Conservation (phyloP, 2,329 filamentous ascomycete genomes). For the Ophiosphaerella korrae region DNA sequence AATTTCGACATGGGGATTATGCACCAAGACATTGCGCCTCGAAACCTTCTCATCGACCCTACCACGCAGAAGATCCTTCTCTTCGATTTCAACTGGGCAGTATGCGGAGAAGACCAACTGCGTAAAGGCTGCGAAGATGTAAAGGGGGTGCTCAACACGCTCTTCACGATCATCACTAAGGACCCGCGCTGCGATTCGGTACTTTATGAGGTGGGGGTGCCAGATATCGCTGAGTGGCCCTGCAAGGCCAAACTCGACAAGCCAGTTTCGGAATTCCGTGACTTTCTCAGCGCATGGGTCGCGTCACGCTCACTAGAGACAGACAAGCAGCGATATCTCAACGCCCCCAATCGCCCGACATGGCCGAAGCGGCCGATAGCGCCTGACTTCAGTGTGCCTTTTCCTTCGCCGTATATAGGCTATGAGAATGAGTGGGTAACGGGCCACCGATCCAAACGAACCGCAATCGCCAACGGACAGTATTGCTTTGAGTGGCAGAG, state of each 20-base stretch:
- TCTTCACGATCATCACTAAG: no score
- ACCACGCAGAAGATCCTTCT: slow-evolving; percentile 12
- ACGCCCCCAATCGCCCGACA: slow-evolving; percentile 2
- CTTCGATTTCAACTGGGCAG: slow-evolving; percentile 13
- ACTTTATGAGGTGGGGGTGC: slow-evolving; percentile 15
- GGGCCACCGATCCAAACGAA: no score
- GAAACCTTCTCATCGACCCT: slow-evolving; percentile 22
- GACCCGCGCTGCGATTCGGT: no score
- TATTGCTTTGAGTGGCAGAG: no score
- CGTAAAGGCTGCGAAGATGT: background rate
- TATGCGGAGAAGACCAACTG: slow-evolving; percentile 17
- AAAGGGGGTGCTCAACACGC: no score
- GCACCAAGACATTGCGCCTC: slow-evolving; percentile 30
- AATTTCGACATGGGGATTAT: slow-evolving; percentile 33
- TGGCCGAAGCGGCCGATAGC: background rate
- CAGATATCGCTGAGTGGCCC: slow-evolving; percentile 5
- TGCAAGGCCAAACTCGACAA: slow-evolving; percentile 4
- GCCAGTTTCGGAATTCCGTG: background rate
- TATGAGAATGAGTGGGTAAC: no score
- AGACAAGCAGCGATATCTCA: slow-evolving; percentile 6
- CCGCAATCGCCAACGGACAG: no score
- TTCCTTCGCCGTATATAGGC: no score
- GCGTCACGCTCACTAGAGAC: slow-evolving; percentile 1
- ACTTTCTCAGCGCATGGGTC: slow-evolving; percentile 7
- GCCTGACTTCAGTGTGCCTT: background rate